These are phyloP conservation scores for Pseudogymnoascus sp. DNA, from an alignment of 2,329 filamentous ascomycete genomes.

Conservation along the genomic window DNA sequence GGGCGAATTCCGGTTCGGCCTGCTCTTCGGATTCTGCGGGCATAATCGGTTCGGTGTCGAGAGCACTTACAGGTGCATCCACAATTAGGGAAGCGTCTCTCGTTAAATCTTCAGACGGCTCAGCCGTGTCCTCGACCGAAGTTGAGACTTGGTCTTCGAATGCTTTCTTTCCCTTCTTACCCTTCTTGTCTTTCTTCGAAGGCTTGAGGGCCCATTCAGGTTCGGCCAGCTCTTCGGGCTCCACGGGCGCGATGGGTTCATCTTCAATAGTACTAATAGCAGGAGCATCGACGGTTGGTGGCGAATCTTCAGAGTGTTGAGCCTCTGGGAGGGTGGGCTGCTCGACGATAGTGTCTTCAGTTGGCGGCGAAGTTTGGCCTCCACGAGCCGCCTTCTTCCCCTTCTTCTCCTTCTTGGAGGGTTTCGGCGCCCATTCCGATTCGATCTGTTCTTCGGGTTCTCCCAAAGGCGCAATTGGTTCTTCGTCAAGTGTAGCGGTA, in stretches of 20 bases:
- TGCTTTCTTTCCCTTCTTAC: constrained; percentile 31
- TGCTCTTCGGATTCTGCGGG: not conserved
- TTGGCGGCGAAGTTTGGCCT: not conserved
- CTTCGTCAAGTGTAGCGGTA: not conserved
- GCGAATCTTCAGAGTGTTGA: not conserved
- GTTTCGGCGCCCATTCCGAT: not conserved
- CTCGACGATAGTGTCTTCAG: not conserved
- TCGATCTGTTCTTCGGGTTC: constrained; percentile 18
- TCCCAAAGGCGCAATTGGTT: constrained; percentile 17
- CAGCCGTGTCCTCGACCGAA: not conserved
- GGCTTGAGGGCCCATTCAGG: not conserved
- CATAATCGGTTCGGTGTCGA: not conserved
- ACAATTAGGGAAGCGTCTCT: not conserved
- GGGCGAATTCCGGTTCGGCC: not conserved
- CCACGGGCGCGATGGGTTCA: not conserved
- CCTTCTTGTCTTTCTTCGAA: constrained; percentile 20
- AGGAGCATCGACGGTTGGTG: not conserved
- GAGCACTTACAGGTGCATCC: not conserved
- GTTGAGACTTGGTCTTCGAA: not conserved
- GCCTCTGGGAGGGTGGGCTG: not conserved
- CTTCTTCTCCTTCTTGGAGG: constrained; percentile 19
- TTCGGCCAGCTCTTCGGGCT: not conserved
- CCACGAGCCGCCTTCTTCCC: constrained; percentile 31
- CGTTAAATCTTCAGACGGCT: not conserved
- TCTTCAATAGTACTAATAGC: not conserved